These are phyloP conservation scores for Penicillium taxi DNA, from an alignment of 495 filamentous ascomycete species.

Conservation along the genomic window DNA sequence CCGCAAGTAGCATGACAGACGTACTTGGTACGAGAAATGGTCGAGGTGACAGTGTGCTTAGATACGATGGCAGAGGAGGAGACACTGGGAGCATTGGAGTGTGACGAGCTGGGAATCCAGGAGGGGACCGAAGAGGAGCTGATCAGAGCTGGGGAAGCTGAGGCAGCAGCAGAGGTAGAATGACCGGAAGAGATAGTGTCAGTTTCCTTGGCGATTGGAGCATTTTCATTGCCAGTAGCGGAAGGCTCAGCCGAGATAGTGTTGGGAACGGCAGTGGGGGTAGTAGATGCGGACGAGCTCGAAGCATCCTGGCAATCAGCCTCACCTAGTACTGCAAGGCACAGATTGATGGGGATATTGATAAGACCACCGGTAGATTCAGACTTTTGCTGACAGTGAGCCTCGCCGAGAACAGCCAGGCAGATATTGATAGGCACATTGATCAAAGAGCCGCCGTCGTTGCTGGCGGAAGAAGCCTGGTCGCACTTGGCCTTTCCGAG, in stretches of 20 bases:
- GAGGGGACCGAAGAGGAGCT: no score
- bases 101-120: no score
- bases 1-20: no score
- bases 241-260: no score
- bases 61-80: neutral
- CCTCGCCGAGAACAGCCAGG: slow-evolving; percentile 21
- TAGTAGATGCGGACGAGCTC: slow-evolving; percentile 5
- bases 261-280: neutral
- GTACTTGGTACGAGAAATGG: no score
- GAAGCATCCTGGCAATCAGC: slow-evolving; percentile 15
- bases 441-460: slow-evolving; percentile 18
- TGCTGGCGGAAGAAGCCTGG: slow-evolving; percentile 15
- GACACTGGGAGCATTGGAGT: no score
- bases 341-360: slow-evolving; percentile 24
- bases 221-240: neutral
- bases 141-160: no score
- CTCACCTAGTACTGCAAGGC: slow-evolving; percentile 23
- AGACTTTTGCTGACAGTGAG: slow-evolving; percentile 14
- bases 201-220: neutral
- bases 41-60: no score
- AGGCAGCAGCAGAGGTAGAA: neutral
- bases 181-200: neutral
- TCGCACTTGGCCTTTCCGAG: slow-evolving; percentile 26
- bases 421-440: slow-evolving; percentile 26
- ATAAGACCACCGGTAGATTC: slow-evolving; percentile 12